A percentile compares a stretch with the other conserved stretches of the same genome.
phyloP scores from a whole-genome alignment of 345 rosid species.

The Adansonia digitata region DNA sequence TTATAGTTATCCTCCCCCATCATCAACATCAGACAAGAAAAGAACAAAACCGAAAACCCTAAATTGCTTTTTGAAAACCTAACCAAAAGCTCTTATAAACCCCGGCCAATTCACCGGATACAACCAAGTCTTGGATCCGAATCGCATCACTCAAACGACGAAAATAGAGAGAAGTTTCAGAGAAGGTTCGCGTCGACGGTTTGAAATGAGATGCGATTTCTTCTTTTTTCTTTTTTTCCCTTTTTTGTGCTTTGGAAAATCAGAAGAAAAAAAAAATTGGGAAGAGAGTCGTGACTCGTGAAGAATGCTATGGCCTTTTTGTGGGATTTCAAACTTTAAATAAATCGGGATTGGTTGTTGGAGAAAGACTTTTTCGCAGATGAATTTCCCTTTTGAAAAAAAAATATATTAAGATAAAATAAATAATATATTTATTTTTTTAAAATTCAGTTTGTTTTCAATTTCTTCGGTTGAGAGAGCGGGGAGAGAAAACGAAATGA shows the following conservation, averaged over 20 bases:
- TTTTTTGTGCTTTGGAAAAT: slow-evolving; percentile 7
- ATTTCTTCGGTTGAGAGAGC: not conserved
- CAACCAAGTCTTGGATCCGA: not conserved
- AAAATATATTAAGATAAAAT: not conserved
- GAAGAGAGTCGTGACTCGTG: slow-evolving; percentile 16
- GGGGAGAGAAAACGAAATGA: not conserved
- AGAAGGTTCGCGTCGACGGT: slow-evolving; percentile 24
- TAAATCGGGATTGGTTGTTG: slow-evolving; percentile 1
- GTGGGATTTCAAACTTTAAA: not conserved
- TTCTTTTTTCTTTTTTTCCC: not conserved
- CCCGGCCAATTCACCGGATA: not conserved
- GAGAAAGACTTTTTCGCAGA: not conserved
- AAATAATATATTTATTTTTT: not conserved
- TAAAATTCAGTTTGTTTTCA: not conserved
- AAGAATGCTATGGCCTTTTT: slow-evolving; percentile 5
- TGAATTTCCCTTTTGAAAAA: not conserved
- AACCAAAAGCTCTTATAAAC: slow-evolving; percentile 4
- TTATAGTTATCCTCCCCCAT: slow-evolving; percentile 30
- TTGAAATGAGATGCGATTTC: slow-evolving; percentile 16
- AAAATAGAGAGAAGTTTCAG: slow-evolving; percentile 11
- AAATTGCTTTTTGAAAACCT: not conserved
- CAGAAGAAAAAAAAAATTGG: not conserved
- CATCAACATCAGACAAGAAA: slow-evolving; percentile 16
- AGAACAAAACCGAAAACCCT: not conserved
- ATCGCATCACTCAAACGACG: not conserved